Evolutionary conservation across 495 filamentous ascomycete genomes (phyloP).

Genomic region (Chaetomidium leptoderma): DNA sequence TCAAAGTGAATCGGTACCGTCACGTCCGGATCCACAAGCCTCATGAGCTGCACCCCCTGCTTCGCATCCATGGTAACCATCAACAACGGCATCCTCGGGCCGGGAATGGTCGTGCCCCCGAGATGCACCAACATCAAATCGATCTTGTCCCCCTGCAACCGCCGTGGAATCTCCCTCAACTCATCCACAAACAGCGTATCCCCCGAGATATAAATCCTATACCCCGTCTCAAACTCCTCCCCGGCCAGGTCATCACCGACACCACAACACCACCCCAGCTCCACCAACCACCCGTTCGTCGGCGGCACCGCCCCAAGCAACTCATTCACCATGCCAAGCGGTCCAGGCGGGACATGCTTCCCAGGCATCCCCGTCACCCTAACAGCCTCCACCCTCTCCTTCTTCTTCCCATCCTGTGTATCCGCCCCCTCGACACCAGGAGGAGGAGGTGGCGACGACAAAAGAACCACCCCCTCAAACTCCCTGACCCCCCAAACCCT

Average conservation of each 20-base stretch:
- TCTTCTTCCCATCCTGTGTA: slow-evolving; percentile 18
- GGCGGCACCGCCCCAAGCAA: slow-evolving; percentile 62
- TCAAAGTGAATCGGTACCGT: slow-evolving; percentile 69
- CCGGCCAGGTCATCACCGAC: too few relatives aligned
- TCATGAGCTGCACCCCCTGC: slow-evolving; percentile 58
- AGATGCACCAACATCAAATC: slow-evolving; percentile 67
- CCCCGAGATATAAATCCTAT: slow-evolving; percentile 68
- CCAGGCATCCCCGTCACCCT: slow-evolving; percentile 66
- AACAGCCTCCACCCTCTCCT: slow-evolving; percentile 31
- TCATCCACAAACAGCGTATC: slow-evolving; percentile 67
- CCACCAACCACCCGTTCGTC: slow-evolving; percentile 69
- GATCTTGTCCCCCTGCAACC: slow-evolving; percentile 45
- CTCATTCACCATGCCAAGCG: slow-evolving; percentile 50
- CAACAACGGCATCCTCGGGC: slow-evolving; percentile 51
- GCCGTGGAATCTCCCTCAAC: slow-evolving; percentile 53
- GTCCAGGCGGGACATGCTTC: slow-evolving; percentile 59
- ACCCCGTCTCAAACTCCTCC: slow-evolving; percentile 45
- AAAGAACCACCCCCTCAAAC: slow-evolving; percentile 50
- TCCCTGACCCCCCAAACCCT: slow-evolving; percentile 51
- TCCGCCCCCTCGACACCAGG: slow-evolving; percentile 24
- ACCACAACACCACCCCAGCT: slow-evolving; percentile 58
- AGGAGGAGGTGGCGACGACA: too few relatives aligned
- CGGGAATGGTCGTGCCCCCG: slow-evolving; percentile 63
- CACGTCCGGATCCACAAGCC: slow-evolving; percentile 57
- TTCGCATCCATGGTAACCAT: slow-evolving; percentile 73